Evolutionary conservation across 768 basidiomycete species (phyloP).

Genomic region (Xerocomus brunneocitrinus): DNA sequence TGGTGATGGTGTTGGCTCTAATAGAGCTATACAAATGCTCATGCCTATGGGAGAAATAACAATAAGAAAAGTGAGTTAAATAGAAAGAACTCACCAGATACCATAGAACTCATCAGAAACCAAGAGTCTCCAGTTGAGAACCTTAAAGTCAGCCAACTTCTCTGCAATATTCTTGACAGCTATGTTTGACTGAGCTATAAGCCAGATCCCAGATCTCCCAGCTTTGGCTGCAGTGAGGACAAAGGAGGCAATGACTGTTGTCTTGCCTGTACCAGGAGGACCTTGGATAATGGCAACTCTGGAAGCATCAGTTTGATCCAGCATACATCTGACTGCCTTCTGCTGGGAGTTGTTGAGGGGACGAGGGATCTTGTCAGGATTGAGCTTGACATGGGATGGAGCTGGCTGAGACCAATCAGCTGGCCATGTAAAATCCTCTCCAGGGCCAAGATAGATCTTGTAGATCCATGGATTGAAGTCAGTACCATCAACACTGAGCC

Average conservation of each 20-base stretch:
- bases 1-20: conserved; percentile 46
- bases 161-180: conserved; percentile 89
- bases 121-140: conserved; percentile 58
- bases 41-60: conserved; percentile 51
- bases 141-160: conserved; percentile 55
- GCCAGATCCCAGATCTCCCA: conserved; percentile 58
- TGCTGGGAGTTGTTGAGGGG: conserved; percentile 40
- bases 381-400: conserved; percentile 14
- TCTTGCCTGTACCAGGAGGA: conserved; percentile 71
- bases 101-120: conserved; percentile 67
- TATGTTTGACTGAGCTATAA: conserved; percentile 81
- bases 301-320: conserved; percentile 29
- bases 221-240: conserved; percentile 43
- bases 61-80: conserved; percentile 1
- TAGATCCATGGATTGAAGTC: conserved; percentile 36
- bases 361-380: conserved; percentile 14
- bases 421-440: conserved; percentile 35
- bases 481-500: conserved; percentile 18
- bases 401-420: conserved; percentile 26
- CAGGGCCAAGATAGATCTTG: conserved; percentile 31
- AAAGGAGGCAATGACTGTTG: conserved; percentile 65
- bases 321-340: conserved; percentile 35
- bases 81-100: conserved; percentile 49
- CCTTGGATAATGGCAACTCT: conserved; percentile 40
- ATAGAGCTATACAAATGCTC: conserved; percentile 65